Conservation (phyloP, 2,329 filamentous ascomycete species). For the Parascedosporium putredinis region DNA sequence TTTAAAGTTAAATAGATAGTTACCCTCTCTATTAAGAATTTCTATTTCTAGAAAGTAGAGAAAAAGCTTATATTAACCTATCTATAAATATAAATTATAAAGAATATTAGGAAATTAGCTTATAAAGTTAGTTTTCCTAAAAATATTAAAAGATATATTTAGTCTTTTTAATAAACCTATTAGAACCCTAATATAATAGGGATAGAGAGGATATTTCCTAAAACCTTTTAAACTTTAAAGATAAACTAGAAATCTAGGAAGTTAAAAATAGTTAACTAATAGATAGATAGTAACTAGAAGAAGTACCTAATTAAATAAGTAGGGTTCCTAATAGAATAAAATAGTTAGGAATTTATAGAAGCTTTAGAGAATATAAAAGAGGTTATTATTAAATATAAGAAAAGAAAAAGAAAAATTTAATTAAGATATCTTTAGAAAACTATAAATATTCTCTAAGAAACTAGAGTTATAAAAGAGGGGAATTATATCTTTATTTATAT, state of each 20-base stretch:
- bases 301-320: not conserved
- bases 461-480: not conserved
- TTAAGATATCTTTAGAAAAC: not conserved
- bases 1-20: not conserved
- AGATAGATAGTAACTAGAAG: not conserved
- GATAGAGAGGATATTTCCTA: not conserved
- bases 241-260: not conserved
- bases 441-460: not conserved
- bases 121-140: not conserved
- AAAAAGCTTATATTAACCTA: not conserved
- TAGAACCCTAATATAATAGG: not conserved
- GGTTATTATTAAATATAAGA: not conserved
- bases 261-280: not conserved
- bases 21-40: not conserved
- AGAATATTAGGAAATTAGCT: not conserved
- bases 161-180: not conserved
- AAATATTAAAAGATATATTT: not conserved
- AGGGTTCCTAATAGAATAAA: not conserved
- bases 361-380: not conserved
- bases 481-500: not conserved
- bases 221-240: not conserved
- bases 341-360: not conserved
- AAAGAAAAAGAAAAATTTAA: not conserved
- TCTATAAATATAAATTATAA: not conserved
- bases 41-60: not conserved